phyloP scores from a whole-genome alignment of 768 basidiomycete species.

The Pleurotus citrinopileatus region DNA sequence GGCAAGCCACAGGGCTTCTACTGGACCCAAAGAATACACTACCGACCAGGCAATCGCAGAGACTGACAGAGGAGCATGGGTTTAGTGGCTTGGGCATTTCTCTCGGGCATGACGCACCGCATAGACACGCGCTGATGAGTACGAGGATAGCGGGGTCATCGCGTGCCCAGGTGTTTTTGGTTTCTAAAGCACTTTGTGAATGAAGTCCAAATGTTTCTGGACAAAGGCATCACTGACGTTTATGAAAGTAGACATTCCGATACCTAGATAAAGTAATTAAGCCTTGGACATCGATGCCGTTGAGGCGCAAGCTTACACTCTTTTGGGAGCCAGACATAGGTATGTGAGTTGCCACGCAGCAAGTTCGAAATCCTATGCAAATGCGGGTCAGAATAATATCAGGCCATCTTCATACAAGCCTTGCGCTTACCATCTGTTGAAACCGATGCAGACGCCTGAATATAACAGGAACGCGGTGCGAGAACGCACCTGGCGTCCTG shows the following conservation, averaged over 20 bases:
- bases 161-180: conserved; percentile 97
- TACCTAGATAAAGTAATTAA: conserved; percentile 46
- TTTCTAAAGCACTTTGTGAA: conserved; percentile 50
- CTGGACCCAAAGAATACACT: conserved; percentile 65
- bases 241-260: conserved; percentile 97
- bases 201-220: neutral
- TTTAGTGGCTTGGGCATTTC: too few species aligned
- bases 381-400: neutral
- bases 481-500: conserved; percentile 32
- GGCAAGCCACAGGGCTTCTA: conserved; percentile 60
- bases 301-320: conserved; percentile 62
- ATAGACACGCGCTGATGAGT: conserved; percentile 76
- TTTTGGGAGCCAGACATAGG: conserved; percentile 84
- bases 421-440: conserved; percentile 74
- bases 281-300: neutral
- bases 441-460: conserved; percentile 79
- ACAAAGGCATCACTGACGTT: conserved; percentile 55
- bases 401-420: neutral
- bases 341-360: conserved; percentile 97
- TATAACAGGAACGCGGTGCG: conserved; percentile 71
- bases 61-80: conserved; percentile 39
- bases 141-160: conserved; percentile 96
- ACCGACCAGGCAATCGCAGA: conserved; percentile 85
- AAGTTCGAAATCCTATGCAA: conserved; percentile 85
- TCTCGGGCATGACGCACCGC: conserved; percentile 46